Evolutionary conservation across 441 rosid genomes (phyloP).

Genomic region (Croton laevigatus): DNA sequence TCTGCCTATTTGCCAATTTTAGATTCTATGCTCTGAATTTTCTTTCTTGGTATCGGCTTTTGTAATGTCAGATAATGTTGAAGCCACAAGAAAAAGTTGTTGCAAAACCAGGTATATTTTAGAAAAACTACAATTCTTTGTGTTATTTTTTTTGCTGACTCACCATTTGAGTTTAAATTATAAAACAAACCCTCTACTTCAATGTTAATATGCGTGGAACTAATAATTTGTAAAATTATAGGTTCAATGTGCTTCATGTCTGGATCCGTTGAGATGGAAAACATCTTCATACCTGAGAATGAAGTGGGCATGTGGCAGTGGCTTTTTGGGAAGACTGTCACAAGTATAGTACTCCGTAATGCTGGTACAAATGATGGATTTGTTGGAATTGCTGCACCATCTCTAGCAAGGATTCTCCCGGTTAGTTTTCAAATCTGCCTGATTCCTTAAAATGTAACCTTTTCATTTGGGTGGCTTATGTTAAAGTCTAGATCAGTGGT

Average conservation of each 20-base stretch:
- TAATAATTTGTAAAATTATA: slow-evolving; percentile 29
- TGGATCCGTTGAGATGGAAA: slow-evolving; percentile 85
- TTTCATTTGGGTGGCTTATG: neutral
- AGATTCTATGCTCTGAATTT: neutral
- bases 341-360: slow-evolving; percentile 67
- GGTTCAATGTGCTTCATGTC: slow-evolving; percentile 99
- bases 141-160: slow-evolving; percentile 8
- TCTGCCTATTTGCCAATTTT: neutral
- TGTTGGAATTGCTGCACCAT: slow-evolving; percentile 92
- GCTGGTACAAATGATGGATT: slow-evolving; percentile 76
- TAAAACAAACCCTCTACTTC: neutral
- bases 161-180: slow-evolving; percentile 1
- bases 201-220: slow-evolving; percentile 2
- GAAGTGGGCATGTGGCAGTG: slow-evolving; percentile 95
- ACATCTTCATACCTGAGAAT: slow-evolving; percentile 76
- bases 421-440: slow-evolving; percentile 45
- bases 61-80: slow-evolving; percentile 69
- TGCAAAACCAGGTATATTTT: slow-evolving; percentile 75
- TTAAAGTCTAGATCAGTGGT: neutral
- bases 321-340: slow-evolving; percentile 87
- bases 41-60: slow-evolving; percentile 16
- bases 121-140: neutral
- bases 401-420: slow-evolving; percentile 92
- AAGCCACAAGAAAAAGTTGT: slow-evolving; percentile 89
- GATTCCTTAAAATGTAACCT: slow-evolving; percentile 11